Evolutionary conservation across 2,329 filamentous ascomycete genomes (phyloP), one percentile per base, ranked within the genome.

Genomic region (Colletotrichum aenigma): DNA sequence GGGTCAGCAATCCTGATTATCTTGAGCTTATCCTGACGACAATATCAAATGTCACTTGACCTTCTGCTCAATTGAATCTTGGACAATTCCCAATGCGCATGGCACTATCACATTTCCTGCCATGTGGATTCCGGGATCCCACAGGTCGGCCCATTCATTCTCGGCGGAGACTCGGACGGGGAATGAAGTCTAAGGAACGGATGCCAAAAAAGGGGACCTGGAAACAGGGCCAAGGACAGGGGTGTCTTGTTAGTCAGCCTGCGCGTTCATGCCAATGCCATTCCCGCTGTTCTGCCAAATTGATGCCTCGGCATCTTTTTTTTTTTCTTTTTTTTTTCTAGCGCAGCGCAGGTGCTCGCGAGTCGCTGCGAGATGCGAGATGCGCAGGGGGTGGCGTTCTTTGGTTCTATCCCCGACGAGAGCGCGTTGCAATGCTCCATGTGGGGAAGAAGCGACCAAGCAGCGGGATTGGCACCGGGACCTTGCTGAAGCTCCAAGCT

Each of bases 221-320:
- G 26, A 43, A 55, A 58, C 16, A 21, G 16, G 28, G 13, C 21
- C 61, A 26, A n/a, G 67, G 48, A 52, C 71, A 74, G 66, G 71
- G 71, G 26, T 36, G 4, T 9, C 16, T 52, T 43, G 7, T 67
- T 72, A 56, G 68, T 71, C 55, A 75, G 61, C 48, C 15, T 38
- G 15, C 21, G 38, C 24, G 13, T 55, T 16, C 18, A 52, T 52
- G 43, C 43, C 43, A 52, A 43, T 56, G 7, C 21, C 15, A 36
- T 32, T 34, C 3, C 56, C 16, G n/a, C 16, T 15, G n/a, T 15
- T 43, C 55, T 34, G 24, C 28, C 52, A 36, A 38, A 74, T 55
- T 30, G 71, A 74, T 71, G 72, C 72, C 72, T 75, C 68, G 72
- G 72, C 38, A 72, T 61, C 12, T 67, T 72, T 52, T 16, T 30